Base-by-base conservation (phyloP, 306 rosid species). In the Cajanus cajan region DNA sequence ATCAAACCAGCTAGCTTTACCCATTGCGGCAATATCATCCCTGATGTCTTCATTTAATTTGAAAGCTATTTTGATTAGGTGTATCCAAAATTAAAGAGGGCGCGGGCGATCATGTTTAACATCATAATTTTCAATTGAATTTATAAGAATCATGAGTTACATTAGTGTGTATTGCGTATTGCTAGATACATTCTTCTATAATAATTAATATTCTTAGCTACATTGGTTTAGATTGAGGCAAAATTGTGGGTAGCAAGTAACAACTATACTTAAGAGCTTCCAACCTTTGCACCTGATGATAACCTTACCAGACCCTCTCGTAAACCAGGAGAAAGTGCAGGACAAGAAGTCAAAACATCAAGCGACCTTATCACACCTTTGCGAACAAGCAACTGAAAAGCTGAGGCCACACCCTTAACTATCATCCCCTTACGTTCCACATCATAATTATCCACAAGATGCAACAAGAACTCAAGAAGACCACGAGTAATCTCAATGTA, bases 361-460 rank as follows among this genome's bases (percentile, higher is more conserved):
- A 84, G 64, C 3, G 94, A 92, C 21, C 8, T 74, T 67, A 94
- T 59, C 82, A 94, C 93, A 19, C 93, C 89, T 80, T 81, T 90
- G 67, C 68, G 66, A 8, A 73, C 77, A 58, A 90, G 92, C 6
- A 65, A 58, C 31, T 43, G 73, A 78, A 92, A 83, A 68, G 98
- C 90, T 5, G 91, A 88, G 0, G 81, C 77, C 41, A 89, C 93
- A 18, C 96, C 94, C 82, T 84, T 76, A 58, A 79, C 77, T 16
- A 94, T 64, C 54, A 87, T 18, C 82, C 73, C 83, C 39, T 77
- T 86, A 51, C 79, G 88, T 44, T 87, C 81, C 47, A 82, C 71
- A 80, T 94, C 97, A 81, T 88, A 94, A 74, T 74, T 83, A 75
- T 94, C 96, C 83, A 94, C 71, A 63, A 92, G 92, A 84, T 81